Percentiles rank a stretch among this genome's conserved stretches.
These are phyloP conservation scores for Malbranchea cinnamomea DNA, from an alignment of 2,329 filamentous ascomycete genomes.

Conservation along the genomic window DNA sequence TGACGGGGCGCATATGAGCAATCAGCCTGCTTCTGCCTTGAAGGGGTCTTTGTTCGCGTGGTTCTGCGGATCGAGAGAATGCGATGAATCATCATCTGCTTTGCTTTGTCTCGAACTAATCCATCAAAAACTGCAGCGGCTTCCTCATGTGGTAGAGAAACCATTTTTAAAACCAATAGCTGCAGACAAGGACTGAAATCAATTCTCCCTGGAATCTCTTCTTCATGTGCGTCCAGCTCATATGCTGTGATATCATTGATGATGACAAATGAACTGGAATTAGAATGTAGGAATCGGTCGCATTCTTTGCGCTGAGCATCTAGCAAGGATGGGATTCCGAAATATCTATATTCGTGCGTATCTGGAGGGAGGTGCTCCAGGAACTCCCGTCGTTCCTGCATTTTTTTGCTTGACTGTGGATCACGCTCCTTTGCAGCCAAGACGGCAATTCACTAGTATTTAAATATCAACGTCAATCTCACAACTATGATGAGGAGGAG, in stretches of 20 bases:
- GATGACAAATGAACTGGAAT: slow-evolving; percentile 1
- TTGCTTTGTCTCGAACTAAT: slow-evolving; percentile 1
- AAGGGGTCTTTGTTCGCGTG: background rate
- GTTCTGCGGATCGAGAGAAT: background rate
- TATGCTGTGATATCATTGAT: background rate
- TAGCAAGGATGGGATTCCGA: slow-evolving; percentile 1
- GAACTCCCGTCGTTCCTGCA: background rate
- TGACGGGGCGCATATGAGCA: background rate
- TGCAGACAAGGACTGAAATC: slow-evolving; percentile 1
- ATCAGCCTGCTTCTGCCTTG: slow-evolving; percentile 1
- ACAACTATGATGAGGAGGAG: no score
- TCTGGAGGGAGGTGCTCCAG: background rate
- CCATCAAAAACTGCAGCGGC: slow-evolving; percentile 1
- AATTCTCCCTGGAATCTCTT: slow-evolving; percentile 2
- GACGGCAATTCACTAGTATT: no score
- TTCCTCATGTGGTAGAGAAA: slow-evolving; percentile 1
- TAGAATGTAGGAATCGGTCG: background rate
- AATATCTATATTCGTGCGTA: background rate
- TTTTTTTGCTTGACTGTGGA: no score
- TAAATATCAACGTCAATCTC: no score
- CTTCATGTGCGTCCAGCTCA: background rate
- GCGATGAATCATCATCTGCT: background rate
- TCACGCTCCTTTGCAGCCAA: no score
- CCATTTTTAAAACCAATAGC: slow-evolving; percentile 1
- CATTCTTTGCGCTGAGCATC: background rate